phyloP scores from a whole-genome alignment of 164 flowering plant genomes.

The Tetracentron sinense region DNA sequence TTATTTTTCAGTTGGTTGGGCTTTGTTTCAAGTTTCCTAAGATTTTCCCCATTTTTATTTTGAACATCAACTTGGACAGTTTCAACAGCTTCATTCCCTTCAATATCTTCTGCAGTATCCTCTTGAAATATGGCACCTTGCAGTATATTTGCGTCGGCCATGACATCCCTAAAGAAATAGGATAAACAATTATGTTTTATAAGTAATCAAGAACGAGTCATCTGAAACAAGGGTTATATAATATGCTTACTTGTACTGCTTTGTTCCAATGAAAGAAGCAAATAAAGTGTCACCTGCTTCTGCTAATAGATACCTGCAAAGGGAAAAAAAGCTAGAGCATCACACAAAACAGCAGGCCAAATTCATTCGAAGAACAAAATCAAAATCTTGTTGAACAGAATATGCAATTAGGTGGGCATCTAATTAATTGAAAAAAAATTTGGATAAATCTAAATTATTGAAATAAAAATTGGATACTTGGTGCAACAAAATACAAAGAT shows the following conservation, averaged over 20 bases:
- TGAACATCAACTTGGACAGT: conserved; percentile 28
- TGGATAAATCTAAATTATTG: no score
- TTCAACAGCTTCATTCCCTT: conserved; percentile 35
- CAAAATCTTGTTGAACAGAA: no score
- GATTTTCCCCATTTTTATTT: conserved; percentile 33
- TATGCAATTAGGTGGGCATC: no score
- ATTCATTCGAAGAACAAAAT: no score
- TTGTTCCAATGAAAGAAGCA: conserved; percentile 97
- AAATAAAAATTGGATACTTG: no score
- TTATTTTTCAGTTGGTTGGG: conserved; percentile 39
- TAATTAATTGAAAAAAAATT: no score
- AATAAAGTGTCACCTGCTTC: conserved; percentile 96
- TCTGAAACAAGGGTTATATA: background rate
- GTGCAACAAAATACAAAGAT: no score
- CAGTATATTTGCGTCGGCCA: conserved; percentile 88
- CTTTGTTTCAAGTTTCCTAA: conserved; percentile 37
- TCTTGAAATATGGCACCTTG: conserved; percentile 97
- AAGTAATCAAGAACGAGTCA: background rate
- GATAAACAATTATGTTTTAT: conserved; percentile 7
- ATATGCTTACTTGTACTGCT: conserved; percentile 78
- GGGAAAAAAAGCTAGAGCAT: background rate
- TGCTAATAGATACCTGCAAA: conserved; percentile 80
- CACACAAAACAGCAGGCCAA: background rate
- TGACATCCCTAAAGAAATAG: conserved; percentile 60
- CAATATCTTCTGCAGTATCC: conserved; percentile 52